Base-by-base conservation (phyloP, 2,329 filamentous ascomycete genomes). In the Xylariaceae sp. region DNA sequence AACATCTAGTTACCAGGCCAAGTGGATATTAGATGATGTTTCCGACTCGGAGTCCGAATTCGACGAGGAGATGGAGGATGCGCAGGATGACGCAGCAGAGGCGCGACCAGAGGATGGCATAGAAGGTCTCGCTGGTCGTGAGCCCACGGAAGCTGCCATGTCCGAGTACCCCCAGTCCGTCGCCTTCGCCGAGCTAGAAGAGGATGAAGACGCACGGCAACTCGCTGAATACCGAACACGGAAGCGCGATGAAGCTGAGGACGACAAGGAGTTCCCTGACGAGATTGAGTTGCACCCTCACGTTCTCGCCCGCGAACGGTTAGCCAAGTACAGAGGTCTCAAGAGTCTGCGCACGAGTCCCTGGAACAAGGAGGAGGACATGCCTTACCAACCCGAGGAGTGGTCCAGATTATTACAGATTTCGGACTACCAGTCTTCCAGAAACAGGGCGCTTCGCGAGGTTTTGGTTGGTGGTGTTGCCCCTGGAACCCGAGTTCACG, bases 141-240 rank as follows among this genome's bases (percentile, higher is more conserved):
- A 87, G 59, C 85, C 86, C 60, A 95, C 90, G 0, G 92, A 95
- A 74, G 87, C 77, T 57, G 89, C 84, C 4, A 87, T 88, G 47
- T 93, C 94, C 7, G 92, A 97, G 72, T 97, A 97, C 71, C 89
- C 92, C 1, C 89, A 94, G 70, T 96, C 92, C 1, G 94, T 97
- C 74, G 90, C 91, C 81, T 97, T 97, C 75, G 75, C 91, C 5
- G 90, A 84, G 55, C 90, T 88, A 1, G 88, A 96, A 68, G 92
- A 97, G 63, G 92, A 95, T 69, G 88, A 83, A 10, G 83, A 88
- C 66, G 83, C 89, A 1, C 82, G 87, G 67, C 87, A 95, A 71
- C 81, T 99, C 47, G 89, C 86, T 57, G 88, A 88, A 50, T 99
- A 92, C 75, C 86, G 94, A 45, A 81, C 84, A 55, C 86, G 86